Evolutionary conservation across 169 alveolate genomes (phyloP).

Genomic region (Cyclospora cayetanensis): DNA sequence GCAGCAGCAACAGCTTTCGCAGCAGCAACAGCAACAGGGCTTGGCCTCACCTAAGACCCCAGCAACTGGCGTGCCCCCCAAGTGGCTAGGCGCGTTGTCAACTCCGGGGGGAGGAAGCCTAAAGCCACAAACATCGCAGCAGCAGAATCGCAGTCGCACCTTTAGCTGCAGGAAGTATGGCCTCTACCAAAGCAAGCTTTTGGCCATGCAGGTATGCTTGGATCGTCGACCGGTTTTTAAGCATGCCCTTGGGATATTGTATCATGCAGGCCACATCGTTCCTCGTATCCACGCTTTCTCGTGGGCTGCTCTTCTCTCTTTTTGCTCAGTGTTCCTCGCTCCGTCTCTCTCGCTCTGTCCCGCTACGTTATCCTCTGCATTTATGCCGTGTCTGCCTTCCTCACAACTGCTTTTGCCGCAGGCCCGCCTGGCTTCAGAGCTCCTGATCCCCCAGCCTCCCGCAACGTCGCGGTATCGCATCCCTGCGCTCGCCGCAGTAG

Average conservation of each 20-base stretch:
- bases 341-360: no score
- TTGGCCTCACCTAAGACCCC: slow-evolving; percentile 53
- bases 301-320: no score
- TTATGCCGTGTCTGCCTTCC: not conserved
- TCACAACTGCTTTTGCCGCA: not conserved
- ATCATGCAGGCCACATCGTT: no score
- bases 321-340: no score
- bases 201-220: slow-evolving; percentile 58
- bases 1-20: not conserved
- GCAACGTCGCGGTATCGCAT: slow-evolving; percentile 51
- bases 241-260: no score
- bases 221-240: not conserved
- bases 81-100: slow-evolving; percentile 26
- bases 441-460: slow-evolving; percentile 69
- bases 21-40: slow-evolving; percentile 18
- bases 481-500: slow-evolving; percentile 58
- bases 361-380: not conserved
- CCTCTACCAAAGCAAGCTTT: slow-evolving; percentile 37
- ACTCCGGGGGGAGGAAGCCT: not conserved
- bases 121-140: slow-evolving; percentile 26
- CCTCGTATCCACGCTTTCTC: no score
- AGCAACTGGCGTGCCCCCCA: slow-evolving; percentile 26
- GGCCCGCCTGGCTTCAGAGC: slow-evolving; percentile 67
- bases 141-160: slow-evolving; percentile 66
- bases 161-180: slow-evolving; percentile 72